Conservation (phyloP, 2,329 filamentous ascomycete genomes). For the Metarhizium brunneum region DNA sequence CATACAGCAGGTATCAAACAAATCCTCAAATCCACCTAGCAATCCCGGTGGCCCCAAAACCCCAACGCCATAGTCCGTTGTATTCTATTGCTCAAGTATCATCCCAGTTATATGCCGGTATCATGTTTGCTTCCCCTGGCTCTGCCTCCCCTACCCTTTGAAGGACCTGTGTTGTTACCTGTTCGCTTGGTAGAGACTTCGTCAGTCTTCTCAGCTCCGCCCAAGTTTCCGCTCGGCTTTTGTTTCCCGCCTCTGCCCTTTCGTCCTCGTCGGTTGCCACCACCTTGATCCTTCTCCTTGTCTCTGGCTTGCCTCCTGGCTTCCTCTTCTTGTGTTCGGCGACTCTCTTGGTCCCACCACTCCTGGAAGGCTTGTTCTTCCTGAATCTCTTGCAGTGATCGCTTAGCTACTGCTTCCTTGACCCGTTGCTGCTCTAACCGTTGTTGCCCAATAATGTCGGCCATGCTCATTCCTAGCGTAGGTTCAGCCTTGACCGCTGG, state of each 20-base stretch:
- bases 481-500: constrained; percentile 52
- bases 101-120: not conserved
- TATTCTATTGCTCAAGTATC: not conserved
- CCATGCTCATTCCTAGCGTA: constrained; percentile 63
- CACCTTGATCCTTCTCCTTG: constrained; percentile 24
- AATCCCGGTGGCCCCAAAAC: not conserved
- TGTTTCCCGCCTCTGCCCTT: constrained; percentile 19
- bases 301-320: constrained; percentile 30
- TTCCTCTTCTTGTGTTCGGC: constrained; percentile 57
- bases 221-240: constrained; percentile 10
- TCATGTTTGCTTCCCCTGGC: constrained; percentile 5
- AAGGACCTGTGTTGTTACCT: not conserved
- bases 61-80: not conserved
- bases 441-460: constrained; percentile 84
- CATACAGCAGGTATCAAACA: not conserved
- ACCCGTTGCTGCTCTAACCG: constrained; percentile 74
- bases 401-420: constrained; percentile 75
- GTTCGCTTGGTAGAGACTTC: constrained; percentile 7
- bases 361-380: constrained; percentile 94
- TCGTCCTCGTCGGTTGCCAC: constrained; percentile 19
- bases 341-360: constrained; percentile 88
- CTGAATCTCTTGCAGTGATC: constrained; percentile 89
- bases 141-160: not conserved
- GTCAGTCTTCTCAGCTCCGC: constrained; percentile 10
- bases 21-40: not conserved